Conservation (phyloP, 352 stramenopile species). For the Globisporangium alternatum region DNA sequence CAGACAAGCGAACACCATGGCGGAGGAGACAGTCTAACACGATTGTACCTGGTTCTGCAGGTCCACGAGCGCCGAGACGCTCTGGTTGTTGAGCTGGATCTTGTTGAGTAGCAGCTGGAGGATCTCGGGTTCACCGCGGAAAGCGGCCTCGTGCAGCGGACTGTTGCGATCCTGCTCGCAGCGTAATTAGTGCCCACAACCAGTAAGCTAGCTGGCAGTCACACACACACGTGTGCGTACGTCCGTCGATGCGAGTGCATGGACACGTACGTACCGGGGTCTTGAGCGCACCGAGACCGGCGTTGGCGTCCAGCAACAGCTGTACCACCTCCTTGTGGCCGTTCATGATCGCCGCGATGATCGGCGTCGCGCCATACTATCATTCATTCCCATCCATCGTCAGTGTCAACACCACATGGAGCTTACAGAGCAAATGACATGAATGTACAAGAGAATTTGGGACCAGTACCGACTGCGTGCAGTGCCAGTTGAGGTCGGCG, state of each 20-base stretch:
- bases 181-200: neutral
- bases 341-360: constrained; percentile 68
- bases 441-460: neutral
- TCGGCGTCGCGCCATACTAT: constrained; percentile 68
- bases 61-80: constrained; percentile 38
- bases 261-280: constrained; percentile 40
- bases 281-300: constrained; percentile 61
- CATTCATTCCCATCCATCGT: neutral
- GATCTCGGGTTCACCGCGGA: constrained; percentile 48
- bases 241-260: too few relatives aligned
- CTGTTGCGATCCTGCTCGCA: constrained; percentile 66
- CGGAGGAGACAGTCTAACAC: neutral
- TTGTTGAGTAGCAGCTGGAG: constrained; percentile 47
- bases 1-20: neutral
- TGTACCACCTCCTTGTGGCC: constrained; percentile 51
- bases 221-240: neutral
- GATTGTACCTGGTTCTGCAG: constrained; percentile 52
- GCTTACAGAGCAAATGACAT: neutral
- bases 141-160: constrained; percentile 68
- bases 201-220: too few relatives aligned
- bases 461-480: constrained; percentile 45
- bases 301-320: constrained; percentile 54
- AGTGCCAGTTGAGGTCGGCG: constrained; percentile 74
- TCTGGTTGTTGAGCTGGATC: constrained; percentile 45
- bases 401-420: neutral